These are phyloP conservation scores for Sclerotinia trifoliorum DNA, from an alignment of 2,329 filamentous ascomycete species.

Conservation along the genomic window DNA sequence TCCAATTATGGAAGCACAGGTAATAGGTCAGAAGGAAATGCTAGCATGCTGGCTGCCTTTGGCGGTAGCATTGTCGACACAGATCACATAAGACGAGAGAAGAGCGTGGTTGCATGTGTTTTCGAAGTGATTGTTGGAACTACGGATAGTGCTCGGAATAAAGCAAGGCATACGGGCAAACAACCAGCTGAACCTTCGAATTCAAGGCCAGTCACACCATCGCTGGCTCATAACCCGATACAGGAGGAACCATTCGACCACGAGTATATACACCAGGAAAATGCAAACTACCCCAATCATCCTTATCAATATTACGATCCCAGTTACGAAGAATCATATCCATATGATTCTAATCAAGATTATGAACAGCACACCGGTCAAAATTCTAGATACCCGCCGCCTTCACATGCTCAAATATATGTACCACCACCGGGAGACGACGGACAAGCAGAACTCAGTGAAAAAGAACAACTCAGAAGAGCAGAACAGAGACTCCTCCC, in stretches of 20 bases:
- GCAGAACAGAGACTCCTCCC: conserved; percentile 80
- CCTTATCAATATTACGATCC: conserved; percentile 41
- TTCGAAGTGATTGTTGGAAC: conserved; percentile 90
- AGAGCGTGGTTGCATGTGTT: conserved; percentile 82
- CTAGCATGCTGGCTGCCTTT: conserved; percentile 52
- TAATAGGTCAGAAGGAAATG: conserved; percentile 39
- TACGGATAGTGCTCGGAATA: conserved; percentile 59
- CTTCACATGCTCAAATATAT: conserved; percentile 47
- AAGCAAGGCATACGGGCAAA: conserved; percentile 34
- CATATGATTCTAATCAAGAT: conserved; percentile 36
- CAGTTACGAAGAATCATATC: conserved; percentile 35
- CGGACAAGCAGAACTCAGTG: conserved; percentile 63
- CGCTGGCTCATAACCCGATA: conserved; percentile 29
- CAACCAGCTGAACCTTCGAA: conserved; percentile 29
- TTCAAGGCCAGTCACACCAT: conserved; percentile 26
- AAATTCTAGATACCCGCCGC: conserved; percentile 34
- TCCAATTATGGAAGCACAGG: conserved; percentile 29
- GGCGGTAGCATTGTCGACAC: conserved; percentile 80
- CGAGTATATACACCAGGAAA: conserved; percentile 17
- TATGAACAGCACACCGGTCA: conserved; percentile 40
- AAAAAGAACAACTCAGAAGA: conserved; percentile 76
- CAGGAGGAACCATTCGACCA: conserved; percentile 30
- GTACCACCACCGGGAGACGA: conserved; percentile 60
- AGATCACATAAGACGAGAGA: conserved; percentile 79
- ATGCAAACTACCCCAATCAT: conserved; percentile 33